Evolutionary conservation across 768 basidiomycete species (phyloP).

Genomic region (Russula foetens): DNA sequence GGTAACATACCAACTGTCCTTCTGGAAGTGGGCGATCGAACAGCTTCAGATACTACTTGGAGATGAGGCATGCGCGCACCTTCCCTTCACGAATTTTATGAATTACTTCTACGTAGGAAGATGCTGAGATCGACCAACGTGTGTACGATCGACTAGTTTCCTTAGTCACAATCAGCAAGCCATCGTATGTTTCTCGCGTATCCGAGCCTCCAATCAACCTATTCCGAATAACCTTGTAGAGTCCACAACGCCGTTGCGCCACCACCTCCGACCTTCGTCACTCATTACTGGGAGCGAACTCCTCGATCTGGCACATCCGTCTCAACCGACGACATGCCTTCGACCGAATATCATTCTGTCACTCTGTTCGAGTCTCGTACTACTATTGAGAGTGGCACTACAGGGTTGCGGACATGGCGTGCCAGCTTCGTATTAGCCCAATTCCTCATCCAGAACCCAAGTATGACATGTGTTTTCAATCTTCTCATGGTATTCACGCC

Average conservation of each 20-base stretch:
- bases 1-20: constrained; percentile 47
- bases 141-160: constrained; percentile 58
- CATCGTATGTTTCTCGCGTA: constrained; percentile 24
- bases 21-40: constrained; percentile 68
- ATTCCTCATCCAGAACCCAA: constrained; percentile 48
- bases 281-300: constrained; percentile 48
- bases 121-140: constrained; percentile 53
- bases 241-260: constrained; percentile 20
- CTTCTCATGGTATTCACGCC: not conserved
- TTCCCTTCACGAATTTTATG: constrained; percentile 4
- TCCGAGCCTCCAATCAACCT: constrained; percentile 21
- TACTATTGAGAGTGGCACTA: constrained; percentile 68
- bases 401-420: constrained; percentile 72
- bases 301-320: not conserved
- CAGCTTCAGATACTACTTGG: constrained; percentile 40
- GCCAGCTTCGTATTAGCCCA: constrained; percentile 61
- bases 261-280: constrained; percentile 53
- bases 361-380: constrained; percentile 70
- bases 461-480: constrained; percentile 28
- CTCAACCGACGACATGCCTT: not conserved
- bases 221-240: constrained; percentile 17
- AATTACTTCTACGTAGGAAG: constrained; percentile 28
- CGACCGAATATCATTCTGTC: constrained; percentile 31
- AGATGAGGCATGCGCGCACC: constrained; percentile 38
- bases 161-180: constrained; percentile 30